Evolutionary conservation across 441 rosid genomes (phyloP), one percentile per base, ranked within the genome.

Genomic region (Rhodomyrtus psidioides): DNA sequence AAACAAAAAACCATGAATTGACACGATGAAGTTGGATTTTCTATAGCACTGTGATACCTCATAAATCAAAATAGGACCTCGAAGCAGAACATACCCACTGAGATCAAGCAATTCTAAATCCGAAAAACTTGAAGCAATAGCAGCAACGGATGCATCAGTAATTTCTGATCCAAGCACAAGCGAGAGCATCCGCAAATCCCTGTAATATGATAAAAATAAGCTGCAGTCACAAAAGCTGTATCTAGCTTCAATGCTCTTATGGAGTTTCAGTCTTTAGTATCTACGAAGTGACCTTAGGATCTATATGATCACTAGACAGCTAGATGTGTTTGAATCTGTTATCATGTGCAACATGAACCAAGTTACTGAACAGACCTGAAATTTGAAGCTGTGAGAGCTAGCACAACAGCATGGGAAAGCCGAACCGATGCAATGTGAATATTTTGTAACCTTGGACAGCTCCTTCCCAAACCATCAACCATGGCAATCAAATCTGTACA

Each of bases 71-170:
- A 44, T 83, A 10, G 42, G 65, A 87, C 15, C 46, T 86, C 34
- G 83, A 59, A 57, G 53, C 53, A 82, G 83, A 84, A 94, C 98
- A 86, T 94, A 97, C 99, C 99, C 99, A 87, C 98, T 96, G 83
- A 97, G 93, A 91, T 96, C 99, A 89, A 97, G 99, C 90, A 95
- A 88, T 88, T 97, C 99, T 85, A 97, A 87, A 70, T 93, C 93
- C 83, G 94, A 90, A 89, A 87, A 96, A 89, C 93, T 93, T 76
- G 97, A 93, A 83, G 96, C 91, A 88, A 97, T 94, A 86, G 99
- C 97, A 86, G 97, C 97, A 82, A 96, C 96, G 60, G 99, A 97
- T 84, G 95, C 98, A 92, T 97, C 99, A 3, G 95, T 95, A 87
- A 97, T 96, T 81, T 91, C 94, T 54, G 95, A 86, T 92, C 99